Percentiles rank a stretch among this genome's conserved stretches.
Conservation (phyloP, 345 rosid species). For the Gossypium turneri region DNA sequence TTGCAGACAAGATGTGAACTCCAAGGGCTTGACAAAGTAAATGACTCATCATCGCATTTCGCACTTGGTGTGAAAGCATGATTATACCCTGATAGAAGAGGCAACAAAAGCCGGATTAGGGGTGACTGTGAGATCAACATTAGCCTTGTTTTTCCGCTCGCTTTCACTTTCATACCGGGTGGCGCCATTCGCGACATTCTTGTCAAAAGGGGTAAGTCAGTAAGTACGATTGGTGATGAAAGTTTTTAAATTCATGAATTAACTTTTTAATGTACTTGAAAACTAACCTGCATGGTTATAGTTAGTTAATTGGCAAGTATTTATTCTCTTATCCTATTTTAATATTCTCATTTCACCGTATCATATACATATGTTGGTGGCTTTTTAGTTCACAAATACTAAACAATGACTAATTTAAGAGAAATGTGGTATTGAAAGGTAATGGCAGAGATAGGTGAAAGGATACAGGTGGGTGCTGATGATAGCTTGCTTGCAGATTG, state of each 20-base stretch:
- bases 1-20: slow-evolving; percentile 80
- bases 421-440: not conserved
- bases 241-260: too few relatives aligned
- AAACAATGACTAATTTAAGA: not conserved
- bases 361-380: not conserved
- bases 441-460: not conserved
- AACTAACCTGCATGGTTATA: too few relatives aligned
- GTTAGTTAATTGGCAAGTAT: too few relatives aligned
- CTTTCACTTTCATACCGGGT: slow-evolving; percentile 58
- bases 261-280: too few relatives aligned
- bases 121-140: slow-evolving; percentile 75
- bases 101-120: slow-evolving; percentile 48
- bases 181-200: slow-evolving; percentile 46
- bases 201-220: slow-evolving; percentile 55
- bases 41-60: slow-evolving; percentile 58
- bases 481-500: not conserved
- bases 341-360: not conserved
- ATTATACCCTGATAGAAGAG: slow-evolving; percentile 55
- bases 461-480: not conserved
- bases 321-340: too few relatives aligned
- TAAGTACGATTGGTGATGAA: not conserved
- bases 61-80: slow-evolving; percentile 63
- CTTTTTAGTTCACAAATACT: too few relatives aligned
- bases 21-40: slow-evolving; percentile 52
- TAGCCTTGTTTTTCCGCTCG: slow-evolving; percentile 70